These are phyloP conservation scores for Cylindrodendrum hubeiense DNA, from an alignment of 2,329 filamentous ascomycete species.

Conservation along the genomic window DNA sequence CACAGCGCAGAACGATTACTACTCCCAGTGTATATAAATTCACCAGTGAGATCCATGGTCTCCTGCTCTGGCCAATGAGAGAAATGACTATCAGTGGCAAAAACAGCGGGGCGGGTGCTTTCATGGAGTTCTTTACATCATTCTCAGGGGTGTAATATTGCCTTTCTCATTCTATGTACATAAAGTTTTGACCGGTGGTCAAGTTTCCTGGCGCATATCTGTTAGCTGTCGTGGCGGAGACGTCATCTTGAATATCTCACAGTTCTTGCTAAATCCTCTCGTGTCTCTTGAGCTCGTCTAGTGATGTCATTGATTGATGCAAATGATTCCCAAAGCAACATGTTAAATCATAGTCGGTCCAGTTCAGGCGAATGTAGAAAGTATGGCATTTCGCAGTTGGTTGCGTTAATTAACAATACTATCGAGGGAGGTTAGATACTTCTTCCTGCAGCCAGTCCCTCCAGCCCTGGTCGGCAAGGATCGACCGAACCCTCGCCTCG, in stretches of 20 bases:
- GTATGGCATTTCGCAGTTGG: no score
- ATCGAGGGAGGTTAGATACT: background rate
- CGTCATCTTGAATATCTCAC: background rate
- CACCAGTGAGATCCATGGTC: background rate
- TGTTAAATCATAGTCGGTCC: background rate
- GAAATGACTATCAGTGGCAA: no score
- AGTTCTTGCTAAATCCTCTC: background rate
- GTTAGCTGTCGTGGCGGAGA: background rate
- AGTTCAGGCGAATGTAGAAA: no score
- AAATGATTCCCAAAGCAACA: background rate
- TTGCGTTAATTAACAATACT: background rate
- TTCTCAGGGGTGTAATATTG: background rate
- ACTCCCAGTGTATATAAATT: conserved; percentile 51
- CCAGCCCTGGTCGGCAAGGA: conserved; percentile 61
- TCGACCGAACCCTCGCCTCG: conserved; percentile 64
- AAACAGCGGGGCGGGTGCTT: background rate
- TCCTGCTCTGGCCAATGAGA: background rate
- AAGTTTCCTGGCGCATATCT: background rate
- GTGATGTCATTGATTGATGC: background rate
- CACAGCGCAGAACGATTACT: conserved; percentile 51
- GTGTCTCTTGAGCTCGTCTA: background rate
- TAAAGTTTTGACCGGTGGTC: conserved; percentile 4
- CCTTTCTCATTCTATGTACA: conserved; percentile 15
- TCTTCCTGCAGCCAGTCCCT: conserved; percentile 55
- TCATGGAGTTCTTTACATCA: background rate